Percentiles rank a stretch among this genome's conserved stretches.
Conservation (phyloP, 2,329 filamentous ascomycete species). For the Talaromyces islandicus region DNA sequence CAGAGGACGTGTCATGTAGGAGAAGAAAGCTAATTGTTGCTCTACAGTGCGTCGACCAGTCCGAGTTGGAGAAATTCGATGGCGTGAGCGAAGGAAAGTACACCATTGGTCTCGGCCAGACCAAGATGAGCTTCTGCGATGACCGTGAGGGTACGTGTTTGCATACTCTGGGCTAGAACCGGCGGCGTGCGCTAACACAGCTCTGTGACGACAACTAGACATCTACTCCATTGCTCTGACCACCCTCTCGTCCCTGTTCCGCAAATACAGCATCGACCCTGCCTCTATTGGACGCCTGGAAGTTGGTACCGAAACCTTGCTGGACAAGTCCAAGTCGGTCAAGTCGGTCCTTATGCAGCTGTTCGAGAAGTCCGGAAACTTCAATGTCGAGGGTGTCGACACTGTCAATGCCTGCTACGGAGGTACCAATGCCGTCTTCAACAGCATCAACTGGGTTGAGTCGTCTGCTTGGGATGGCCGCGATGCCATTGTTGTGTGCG, state of each 20-base stretch:
- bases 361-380: slow-evolving; percentile 65
- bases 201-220: slow-evolving; percentile 50
- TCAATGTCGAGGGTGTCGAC: slow-evolving; percentile 77
- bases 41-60: slow-evolving; percentile 71
- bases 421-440: slow-evolving; percentile 78
- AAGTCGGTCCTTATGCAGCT: slow-evolving; percentile 86
- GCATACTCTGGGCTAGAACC: not conserved
- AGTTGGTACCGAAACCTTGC: slow-evolving; percentile 77
- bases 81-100: slow-evolving; percentile 77
- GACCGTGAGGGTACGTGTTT: slow-evolving; percentile 67
- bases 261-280: slow-evolving; percentile 76
- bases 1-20: not conserved
- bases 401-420: slow-evolving; percentile 83
- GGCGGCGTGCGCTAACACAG: not conserved
- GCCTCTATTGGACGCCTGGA: slow-evolving; percentile 74
- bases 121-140: slow-evolving; percentile 88
- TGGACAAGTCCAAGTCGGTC: slow-evolving; percentile 88
- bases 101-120: slow-evolving; percentile 86
- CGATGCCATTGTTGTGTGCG: slow-evolving; percentile 71
- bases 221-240: slow-evolving; percentile 84
- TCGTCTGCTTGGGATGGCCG: slow-evolving; percentile 82
- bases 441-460: slow-evolving; percentile 79
- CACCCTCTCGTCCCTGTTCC: slow-evolving; percentile 67
- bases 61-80: slow-evolving; percentile 80
- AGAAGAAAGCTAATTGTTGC: not conserved